Evolutionary conservation across 2,329 filamentous ascomycete species (phyloP).

Genomic region (Biscogniauxia sp.): DNA sequence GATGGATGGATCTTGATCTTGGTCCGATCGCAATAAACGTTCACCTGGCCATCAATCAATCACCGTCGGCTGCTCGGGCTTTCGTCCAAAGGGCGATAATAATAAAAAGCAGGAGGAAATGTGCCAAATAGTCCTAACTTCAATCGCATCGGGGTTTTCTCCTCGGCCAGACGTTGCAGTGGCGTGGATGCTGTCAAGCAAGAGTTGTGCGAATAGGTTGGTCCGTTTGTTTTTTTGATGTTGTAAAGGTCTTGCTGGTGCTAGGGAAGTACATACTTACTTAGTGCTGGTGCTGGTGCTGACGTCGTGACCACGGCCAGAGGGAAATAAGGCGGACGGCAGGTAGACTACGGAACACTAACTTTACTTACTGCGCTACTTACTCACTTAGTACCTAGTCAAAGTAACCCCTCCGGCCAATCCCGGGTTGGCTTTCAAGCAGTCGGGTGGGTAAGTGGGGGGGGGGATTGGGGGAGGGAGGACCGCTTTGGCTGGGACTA

Average conservation of each 20-base stretch:
- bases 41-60: background rate
- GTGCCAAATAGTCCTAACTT: background rate
- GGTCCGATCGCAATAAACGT: background rate
- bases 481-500: constrained; percentile 1
- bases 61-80: background rate
- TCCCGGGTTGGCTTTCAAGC: background rate
- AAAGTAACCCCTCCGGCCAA: background rate
- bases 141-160: background rate
- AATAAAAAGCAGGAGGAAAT: background rate
- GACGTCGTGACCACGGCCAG: background rate
- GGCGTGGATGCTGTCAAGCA: background rate
- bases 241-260: background rate
- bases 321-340: background rate
- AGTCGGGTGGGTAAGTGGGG: background rate
- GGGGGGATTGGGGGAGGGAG: background rate
- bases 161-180: background rate
- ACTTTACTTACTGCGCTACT: too few species aligned
- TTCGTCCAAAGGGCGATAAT: background rate
- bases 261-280: too few species aligned
- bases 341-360: too few species aligned
- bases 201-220: background rate
- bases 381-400: background rate
- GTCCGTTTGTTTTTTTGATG: background rate
- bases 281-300: background rate
- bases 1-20: background rate